Conservation (phyloP, 768 basidiomycete genomes). For the Tephrocybe sp. region DNA sequence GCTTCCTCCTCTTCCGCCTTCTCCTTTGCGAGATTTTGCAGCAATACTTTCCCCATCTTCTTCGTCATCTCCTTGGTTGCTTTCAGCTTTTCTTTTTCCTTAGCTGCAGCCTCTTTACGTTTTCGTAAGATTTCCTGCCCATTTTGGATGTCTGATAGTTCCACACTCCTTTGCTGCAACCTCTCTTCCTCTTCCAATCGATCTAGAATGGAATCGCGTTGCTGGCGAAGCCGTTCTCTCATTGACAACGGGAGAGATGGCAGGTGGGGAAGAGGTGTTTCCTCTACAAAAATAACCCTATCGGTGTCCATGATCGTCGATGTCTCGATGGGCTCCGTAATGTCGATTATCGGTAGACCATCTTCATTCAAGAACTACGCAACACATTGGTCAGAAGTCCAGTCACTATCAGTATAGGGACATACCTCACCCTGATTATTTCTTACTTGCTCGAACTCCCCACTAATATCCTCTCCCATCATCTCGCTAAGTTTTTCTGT, state of each 20-base stretch:
- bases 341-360: slow-evolving; percentile 77
- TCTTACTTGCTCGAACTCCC: slow-evolving; percentile 31
- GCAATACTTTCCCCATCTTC: slow-evolving; percentile 74
- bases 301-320: slow-evolving; percentile 14
- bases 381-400: slow-evolving; percentile 22
- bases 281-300: slow-evolving; percentile 28
- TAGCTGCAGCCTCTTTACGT: slow-evolving; percentile 46
- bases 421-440: slow-evolving; percentile 69
- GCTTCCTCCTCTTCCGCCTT: slow-evolving; percentile 38
- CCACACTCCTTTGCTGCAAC: slow-evolving; percentile 39
- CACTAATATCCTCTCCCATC: slow-evolving; percentile 42
- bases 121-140: slow-evolving; percentile 49
- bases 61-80: slow-evolving; percentile 60
- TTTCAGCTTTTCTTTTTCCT: slow-evolving; percentile 38
- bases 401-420: slow-evolving; percentile 19
- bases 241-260: slow-evolving; percentile 44
- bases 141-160: slow-evolving; percentile 38
- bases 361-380: slow-evolving; percentile 71
- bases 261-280: slow-evolving; percentile 48
- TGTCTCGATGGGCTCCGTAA: slow-evolving; percentile 55
- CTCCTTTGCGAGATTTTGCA: slow-evolving; percentile 44
- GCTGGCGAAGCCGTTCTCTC: slow-evolving; percentile 50
- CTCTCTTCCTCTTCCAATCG: slow-evolving; percentile 71
- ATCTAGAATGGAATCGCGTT: slow-evolving; percentile 67
- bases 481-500: slow-evolving; percentile 63